These are phyloP conservation scores for Mycena alexandri DNA, from an alignment of 768 basidiomycete genomes.

Conservation along the genomic window DNA sequence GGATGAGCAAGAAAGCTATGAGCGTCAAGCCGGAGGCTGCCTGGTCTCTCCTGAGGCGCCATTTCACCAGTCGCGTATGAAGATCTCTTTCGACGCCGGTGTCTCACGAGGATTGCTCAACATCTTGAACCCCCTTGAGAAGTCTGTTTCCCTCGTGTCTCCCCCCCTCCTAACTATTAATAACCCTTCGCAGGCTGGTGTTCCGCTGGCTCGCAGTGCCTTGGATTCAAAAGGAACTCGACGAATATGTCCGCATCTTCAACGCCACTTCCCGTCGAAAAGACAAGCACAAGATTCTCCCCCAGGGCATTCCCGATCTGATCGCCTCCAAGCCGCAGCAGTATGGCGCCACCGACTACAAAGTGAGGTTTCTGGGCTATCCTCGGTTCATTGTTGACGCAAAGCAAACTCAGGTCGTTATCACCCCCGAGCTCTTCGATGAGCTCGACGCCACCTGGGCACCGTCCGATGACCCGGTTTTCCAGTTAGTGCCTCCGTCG, in stretches of 20 bases:
- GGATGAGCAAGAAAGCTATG: conserved; percentile 50
- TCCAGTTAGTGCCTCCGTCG: conserved; percentile 45
- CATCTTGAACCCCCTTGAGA: conserved; percentile 39
- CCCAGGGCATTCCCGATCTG: conserved; percentile 52
- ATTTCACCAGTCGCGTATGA: conserved; percentile 52
- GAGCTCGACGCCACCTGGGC: conserved; percentile 41
- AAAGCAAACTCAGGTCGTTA: conserved; percentile 2
- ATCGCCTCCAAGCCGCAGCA: conserved; percentile 47
- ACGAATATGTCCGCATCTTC: conserved; percentile 41
- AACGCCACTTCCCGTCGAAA: conserved; percentile 43
- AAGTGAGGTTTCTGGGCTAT: no score
- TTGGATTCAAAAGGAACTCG: conserved; percentile 54
- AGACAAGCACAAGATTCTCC: conserved; percentile 53
- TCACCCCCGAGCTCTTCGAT: conserved; percentile 17
- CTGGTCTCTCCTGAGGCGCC: conserved; percentile 52
- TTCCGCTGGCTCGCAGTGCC: conserved; percentile 59
- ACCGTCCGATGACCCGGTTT: conserved; percentile 42
- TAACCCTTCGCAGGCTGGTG: conserved; percentile 45
- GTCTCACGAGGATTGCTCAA: neutral
- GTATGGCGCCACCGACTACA: conserved; percentile 49
- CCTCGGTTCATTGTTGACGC: no score
- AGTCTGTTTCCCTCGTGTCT: conserved; percentile 22
- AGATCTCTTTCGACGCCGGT: neutral
- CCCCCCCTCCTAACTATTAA: neutral
- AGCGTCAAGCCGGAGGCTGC: conserved; percentile 57